Percentiles rank a stretch among this genome's conserved stretches.
Conservation (phyloP, 179 eudicot genomes). For the Amaranthus tricolor region DNA sequence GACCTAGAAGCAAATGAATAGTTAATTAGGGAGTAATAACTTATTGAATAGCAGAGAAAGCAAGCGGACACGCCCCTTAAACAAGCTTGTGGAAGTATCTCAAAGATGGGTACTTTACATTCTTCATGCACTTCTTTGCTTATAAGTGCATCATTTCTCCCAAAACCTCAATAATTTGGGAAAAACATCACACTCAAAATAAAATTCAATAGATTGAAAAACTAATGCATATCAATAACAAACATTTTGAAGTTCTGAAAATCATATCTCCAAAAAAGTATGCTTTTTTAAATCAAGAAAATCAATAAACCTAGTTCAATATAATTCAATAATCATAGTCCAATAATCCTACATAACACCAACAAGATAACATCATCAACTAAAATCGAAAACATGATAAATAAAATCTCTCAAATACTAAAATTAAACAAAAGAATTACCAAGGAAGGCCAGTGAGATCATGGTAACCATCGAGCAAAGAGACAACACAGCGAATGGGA, state of each 20-base stretch:
- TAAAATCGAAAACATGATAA: not conserved
- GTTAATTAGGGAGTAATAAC: too few species aligned
- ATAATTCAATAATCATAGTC: not conserved
- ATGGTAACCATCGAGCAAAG: slow-evolving; percentile 58
- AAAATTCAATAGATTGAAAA: not conserved
- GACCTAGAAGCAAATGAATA: too few species aligned
- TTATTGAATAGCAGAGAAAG: too few species aligned
- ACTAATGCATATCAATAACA: not conserved
- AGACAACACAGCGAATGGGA: slow-evolving; percentile 48
- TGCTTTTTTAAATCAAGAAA: too few species aligned
- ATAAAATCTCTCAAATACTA: not conserved
- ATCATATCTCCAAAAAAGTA: too few species aligned
- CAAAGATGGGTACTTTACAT: too few species aligned
- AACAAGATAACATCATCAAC: not conserved
- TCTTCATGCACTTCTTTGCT: too few species aligned
- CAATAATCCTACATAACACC: not conserved
- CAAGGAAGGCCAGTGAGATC: slow-evolving; percentile 69
- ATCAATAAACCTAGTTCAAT: not conserved
- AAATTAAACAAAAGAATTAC: slow-evolving; percentile 28
- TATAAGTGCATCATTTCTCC: too few species aligned
- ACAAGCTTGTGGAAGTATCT: too few species aligned
- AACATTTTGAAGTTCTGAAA: too few species aligned
- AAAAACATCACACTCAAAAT: not conserved
- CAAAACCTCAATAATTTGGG: not conserved
- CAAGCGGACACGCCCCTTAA: too few species aligned